phyloP scores from a whole-genome alignment of 179 eudicot species.

The Beta corolliflora region DNA sequence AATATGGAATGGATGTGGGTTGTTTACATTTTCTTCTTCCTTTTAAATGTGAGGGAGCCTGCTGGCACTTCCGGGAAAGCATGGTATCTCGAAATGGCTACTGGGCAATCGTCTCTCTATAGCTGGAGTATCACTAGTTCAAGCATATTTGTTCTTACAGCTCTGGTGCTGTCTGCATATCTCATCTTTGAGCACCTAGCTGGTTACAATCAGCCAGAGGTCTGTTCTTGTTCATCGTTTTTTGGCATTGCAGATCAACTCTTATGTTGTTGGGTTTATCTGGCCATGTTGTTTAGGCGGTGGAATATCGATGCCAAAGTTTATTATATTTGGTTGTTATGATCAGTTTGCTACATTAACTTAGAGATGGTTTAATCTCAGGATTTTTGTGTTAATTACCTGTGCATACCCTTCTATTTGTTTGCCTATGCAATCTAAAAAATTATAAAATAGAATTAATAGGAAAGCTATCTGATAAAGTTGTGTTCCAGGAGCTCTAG shows the following conservation, averaged over 20 bases:
- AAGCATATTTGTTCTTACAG: conserved; percentile 69
- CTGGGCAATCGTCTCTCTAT: conserved; percentile 54
- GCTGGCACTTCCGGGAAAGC: conserved; percentile 44
- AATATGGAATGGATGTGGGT: conserved; percentile 61
- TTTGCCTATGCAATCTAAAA: background rate
- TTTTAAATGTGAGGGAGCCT: conserved; percentile 52
- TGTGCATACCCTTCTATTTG: background rate
- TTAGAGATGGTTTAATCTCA: background rate
- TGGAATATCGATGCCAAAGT: background rate
- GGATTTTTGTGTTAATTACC: background rate
- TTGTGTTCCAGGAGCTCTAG: background rate
- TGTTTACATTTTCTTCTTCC: conserved; percentile 41
- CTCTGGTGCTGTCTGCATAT: conserved; percentile 76
- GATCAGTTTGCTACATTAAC: background rate
- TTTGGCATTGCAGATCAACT: background rate
- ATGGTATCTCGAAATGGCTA: conserved; percentile 45
- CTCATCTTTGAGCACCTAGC: conserved; percentile 87
- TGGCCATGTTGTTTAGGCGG: background rate
- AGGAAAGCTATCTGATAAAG: background rate
- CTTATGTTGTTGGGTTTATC: background rate
- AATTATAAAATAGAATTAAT: no score
- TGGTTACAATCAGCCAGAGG: conserved; percentile 95
- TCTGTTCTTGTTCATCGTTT: conserved; percentile 28
- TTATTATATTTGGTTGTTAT: background rate
- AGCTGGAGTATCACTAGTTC: conserved; percentile 75